Evolutionary conservation across 768 basidiomycete genomes (phyloP), one percentile per base, ranked within the genome.

Genomic region (Royoungia palumana): DNA sequence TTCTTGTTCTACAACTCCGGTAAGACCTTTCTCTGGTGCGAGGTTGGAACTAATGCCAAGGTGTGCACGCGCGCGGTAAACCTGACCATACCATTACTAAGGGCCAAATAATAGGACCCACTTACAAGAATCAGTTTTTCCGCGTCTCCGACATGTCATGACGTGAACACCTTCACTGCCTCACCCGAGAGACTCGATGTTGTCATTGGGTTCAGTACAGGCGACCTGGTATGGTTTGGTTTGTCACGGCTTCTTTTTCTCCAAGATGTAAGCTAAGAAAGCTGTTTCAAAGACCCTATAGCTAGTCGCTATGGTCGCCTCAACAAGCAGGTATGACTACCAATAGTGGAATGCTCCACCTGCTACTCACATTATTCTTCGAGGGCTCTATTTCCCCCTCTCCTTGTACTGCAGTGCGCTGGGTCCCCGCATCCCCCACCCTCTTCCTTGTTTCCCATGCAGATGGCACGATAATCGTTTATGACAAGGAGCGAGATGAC

Each of bases 161-260:
- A 92, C 60, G 83, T 95, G 25, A 95, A 96, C 57, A 66, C 74
- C 6, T 67, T 79, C 2, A 96, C 94, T 2, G 82, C 89, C 7
- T 85, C 83, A 4, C 71, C 85, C 11, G 85, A 92, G 35, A 81
- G 83, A 37, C 69, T 97, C 28, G 94, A 97, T 59, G 75, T 96
- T 6, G 79, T 97, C 50, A 87, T 97, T 59, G 96, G 95, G 6
- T 97, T 96, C 64, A 78, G 75, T 53, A 89, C 94, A 0, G 96
- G 96, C n/a, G 96, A 99, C 70, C 73, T 99, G 32, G 71, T 98
- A 41, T 98, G 96, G 96, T 75, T 98, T 47, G 94, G 94, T 89
- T 54, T 55, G 78, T 61, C n/a, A 13, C 35, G 27, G 16, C 13
- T 34, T 41, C 12, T 21, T 41, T 41, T 65, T 36, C n/a, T 17